Evolutionary conservation across 2,329 filamentous ascomycete species (phyloP).

Genomic region (Monosporascus sp.): DNA sequence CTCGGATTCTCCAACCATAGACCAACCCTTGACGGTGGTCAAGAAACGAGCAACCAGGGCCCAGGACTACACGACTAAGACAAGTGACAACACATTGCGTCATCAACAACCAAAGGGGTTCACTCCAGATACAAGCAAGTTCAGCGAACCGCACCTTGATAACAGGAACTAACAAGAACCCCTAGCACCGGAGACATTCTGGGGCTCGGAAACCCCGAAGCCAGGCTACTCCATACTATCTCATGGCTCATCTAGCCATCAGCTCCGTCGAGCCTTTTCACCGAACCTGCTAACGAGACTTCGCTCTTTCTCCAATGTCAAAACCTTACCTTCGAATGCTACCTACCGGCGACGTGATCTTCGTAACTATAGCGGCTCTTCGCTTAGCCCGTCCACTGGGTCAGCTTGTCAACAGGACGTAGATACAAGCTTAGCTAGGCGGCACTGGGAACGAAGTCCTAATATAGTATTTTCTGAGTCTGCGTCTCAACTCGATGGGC

Average conservation of each 20-base stretch:
- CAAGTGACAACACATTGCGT: neutral
- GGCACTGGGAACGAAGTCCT: slow-evolving; percentile 11
- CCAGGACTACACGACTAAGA: slow-evolving; percentile 1
- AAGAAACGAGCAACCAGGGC: slow-evolving; percentile 17
- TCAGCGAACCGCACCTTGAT: neutral
- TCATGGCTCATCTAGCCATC: slow-evolving; percentile 14
- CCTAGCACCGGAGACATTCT: slow-evolving; percentile 3
- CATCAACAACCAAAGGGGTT: neutral
- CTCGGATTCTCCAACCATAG: slow-evolving; percentile 10
- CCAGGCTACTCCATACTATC: slow-evolving; percentile 1
- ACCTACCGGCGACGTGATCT: slow-evolving; percentile 11
- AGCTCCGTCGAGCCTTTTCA: slow-evolving; percentile 8
- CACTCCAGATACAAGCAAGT: neutral
- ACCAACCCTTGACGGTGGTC: slow-evolving; percentile 20
- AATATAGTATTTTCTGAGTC: slow-evolving; percentile 7
- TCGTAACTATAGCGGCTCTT: slow-evolving; percentile 11
- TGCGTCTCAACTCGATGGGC: slow-evolving; percentile 4
- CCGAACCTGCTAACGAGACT: slow-evolving; percentile 15
- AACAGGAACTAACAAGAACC: slow-evolving; percentile 1
- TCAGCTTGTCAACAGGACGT: neutral
- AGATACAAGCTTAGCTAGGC: slow-evolving; percentile 1
- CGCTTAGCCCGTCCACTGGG: slow-evolving; percentile 11
- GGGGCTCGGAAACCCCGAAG: slow-evolving; percentile 9
- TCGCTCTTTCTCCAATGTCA: slow-evolving; percentile 20
- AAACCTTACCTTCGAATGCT: slow-evolving; percentile 17